Evolutionary conservation across 129 eudicot species (phyloP), one percentile per base, ranked within the genome.

Genomic region (Glebionis coronaria): DNA sequence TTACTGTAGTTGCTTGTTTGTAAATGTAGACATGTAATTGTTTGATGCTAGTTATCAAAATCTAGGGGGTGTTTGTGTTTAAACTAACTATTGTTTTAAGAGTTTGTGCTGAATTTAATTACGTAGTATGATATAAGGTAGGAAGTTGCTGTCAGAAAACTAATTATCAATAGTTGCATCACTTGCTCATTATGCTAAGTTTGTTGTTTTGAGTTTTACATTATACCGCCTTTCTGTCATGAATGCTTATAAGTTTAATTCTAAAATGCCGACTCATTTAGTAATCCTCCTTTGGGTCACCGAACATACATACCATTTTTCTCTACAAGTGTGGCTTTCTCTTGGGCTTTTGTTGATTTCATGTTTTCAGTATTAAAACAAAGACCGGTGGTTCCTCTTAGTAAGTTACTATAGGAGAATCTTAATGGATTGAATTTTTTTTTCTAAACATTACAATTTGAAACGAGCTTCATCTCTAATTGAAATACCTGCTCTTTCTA

Each of bases 1-100:
- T 35, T 16, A n/a, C n/a, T n/a, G n/a, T n/a, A 14, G 60, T 65
- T 64, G 63, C n/a, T 42, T 65, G 13, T 74, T 54, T 53, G 56
- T 54, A 35, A 35, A 35, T 35, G 42, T 35, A 7, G 42, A 35
- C 9, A 6, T 35, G 7, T 35, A 35, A 35, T 35, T 35, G 42
- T 35, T 35, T 52, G 56, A 25, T 29, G 44, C 65, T 18, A 60
- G 27, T 27, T 73, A 5, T 38, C 31, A 38, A 50, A 47, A n/a
- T 56, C 15, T n/a, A 49, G 38, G 5, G 19, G 27, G 49, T 59
- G 75, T 59, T 40, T 47, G 57, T 3, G 11, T 25, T 12, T 69
- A 42, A 44, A 56, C 29, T 14, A 5, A 29, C 16, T 51, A 27
- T 28, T 28, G 20, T 50, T 28, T 46, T 35, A 19, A 28, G 13